Evolutionary conservation across 495 filamentous ascomycete genomes (phyloP).

Genomic region (Endocarpon pusillum): DNA sequence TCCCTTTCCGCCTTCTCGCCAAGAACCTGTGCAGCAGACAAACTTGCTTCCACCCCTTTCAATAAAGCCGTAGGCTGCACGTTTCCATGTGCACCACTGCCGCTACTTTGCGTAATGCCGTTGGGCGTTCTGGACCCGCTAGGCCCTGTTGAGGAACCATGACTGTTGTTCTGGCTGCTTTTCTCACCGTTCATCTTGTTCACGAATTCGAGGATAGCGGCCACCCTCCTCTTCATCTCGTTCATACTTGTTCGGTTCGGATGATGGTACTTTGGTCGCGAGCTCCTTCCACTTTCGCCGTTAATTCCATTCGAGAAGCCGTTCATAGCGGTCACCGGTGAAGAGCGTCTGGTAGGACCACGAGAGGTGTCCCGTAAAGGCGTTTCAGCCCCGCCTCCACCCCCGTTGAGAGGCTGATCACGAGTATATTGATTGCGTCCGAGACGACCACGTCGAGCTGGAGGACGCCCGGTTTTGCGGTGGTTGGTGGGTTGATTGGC

Average conservation of each 20-base stretch:
- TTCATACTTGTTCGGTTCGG: conserved; percentile 56
- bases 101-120: conserved; percentile 6
- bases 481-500: conserved; percentile 31
- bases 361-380: conserved; percentile 51
- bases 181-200: conserved; percentile 80
- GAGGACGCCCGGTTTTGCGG: conserved; percentile 52
- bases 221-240: conserved; percentile 78
- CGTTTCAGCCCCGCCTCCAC: conserved; percentile 34
- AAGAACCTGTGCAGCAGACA: conserved; percentile 16
- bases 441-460: conserved; percentile 44
- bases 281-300: conserved; percentile 31
- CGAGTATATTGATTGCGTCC: conserved; percentile 80
- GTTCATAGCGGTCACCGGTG: conserved; percentile 23
- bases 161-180: conserved; percentile 37
- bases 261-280: conserved; percentile 40
- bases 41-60: conserved; percentile 16
- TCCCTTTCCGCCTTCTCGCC: conserved; percentile 26
- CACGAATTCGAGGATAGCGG: conserved; percentile 77
- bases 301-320: conserved; percentile 11
- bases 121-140: conserved; percentile 21
- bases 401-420: conserved; percentile 45
- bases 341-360: conserved; percentile 30
- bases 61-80: conserved; percentile 8
- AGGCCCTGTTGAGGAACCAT: conserved; percentile 23
- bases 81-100: not conserved